A percentile compares a stretch with the other conserved stretches of the same genome.
Conservation (phyloP, 768 basidiomycete genomes). For the Mycena kentingensis region DNA sequence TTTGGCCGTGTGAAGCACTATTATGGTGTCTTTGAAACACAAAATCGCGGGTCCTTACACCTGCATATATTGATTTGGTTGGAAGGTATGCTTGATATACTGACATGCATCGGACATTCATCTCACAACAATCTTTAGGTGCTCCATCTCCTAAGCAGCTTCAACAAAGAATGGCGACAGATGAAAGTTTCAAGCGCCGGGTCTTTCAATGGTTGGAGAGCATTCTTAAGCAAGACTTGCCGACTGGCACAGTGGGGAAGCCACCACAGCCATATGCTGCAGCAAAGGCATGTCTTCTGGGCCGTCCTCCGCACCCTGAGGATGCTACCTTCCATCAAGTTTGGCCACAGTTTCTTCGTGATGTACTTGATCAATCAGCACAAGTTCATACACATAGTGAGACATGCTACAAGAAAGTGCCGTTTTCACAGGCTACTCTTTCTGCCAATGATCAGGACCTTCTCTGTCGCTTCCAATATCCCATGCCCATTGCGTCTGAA, state of each 20-base stretch:
- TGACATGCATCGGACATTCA: neutral
- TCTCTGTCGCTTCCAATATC: conserved; percentile 17
- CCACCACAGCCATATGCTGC: neutral
- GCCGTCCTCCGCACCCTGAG: conserved; percentile 12
- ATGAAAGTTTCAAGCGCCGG: conserved; percentile 2
- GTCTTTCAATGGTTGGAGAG: conserved; percentile 5
- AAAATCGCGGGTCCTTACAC: conserved; percentile 34
- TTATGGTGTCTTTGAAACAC: conserved; percentile 33
- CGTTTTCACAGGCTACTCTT: neutral
- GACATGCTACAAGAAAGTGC: conserved; percentile 13
- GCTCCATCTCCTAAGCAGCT: conserved; percentile 14
- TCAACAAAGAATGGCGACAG: conserved; percentile 8
- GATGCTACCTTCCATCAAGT: neutral
- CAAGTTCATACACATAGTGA: conserved; percentile 8
- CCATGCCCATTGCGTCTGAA: neutral
- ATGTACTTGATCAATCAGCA: neutral
- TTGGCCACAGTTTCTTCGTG: conserved; percentile 8
- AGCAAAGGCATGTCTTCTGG: neutral
- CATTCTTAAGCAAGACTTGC: conserved; percentile 6
- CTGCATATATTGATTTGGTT: conserved; percentile 14
- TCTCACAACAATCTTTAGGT: neutral
- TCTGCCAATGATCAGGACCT: conserved; percentile 8
- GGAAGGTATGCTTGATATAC: conserved; percentile 3
- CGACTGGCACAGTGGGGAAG: neutral
- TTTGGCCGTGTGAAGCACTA: conserved; percentile 31